Percentiles rank a stretch among this genome's conserved stretches.
Evolutionary conservation across 1,284 basidiomycete species (phyloP).

Genomic region (Irpex lacteus): DNA sequence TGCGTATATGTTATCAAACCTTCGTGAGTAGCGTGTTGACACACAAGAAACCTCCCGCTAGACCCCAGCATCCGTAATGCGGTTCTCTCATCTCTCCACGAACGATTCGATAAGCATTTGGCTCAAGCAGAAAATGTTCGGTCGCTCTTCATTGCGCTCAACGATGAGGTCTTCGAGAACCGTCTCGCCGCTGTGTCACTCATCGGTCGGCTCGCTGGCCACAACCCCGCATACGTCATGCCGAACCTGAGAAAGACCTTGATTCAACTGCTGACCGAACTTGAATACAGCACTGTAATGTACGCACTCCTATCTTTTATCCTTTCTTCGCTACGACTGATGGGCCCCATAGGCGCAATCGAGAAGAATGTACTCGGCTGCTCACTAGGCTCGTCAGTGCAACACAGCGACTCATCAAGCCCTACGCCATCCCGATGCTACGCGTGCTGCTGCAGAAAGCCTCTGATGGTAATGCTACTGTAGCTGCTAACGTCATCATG

Average conservation of each 20-base stretch:
- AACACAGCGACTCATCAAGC: constrained; percentile 92
- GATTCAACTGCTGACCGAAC: constrained; percentile 94
- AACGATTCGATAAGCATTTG: constrained; percentile 97
- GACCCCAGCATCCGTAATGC: constrained; percentile 85
- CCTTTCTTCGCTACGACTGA: constrained; percentile 8
- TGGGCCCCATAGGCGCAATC: constrained; percentile 57
- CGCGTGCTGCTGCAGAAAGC: constrained; percentile 89
- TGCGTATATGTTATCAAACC: constrained; percentile 31
- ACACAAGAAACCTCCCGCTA: constrained; percentile 26
- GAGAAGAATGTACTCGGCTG: constrained; percentile 91
- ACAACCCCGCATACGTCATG: constrained; percentile 99
- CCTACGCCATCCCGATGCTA: constrained; percentile 96
- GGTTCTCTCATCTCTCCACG: constrained; percentile 89
- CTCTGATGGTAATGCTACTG: constrained; percentile 80
- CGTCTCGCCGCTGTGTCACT: constrained; percentile 88
- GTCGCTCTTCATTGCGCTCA: constrained; percentile 96
- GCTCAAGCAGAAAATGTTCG: constrained; percentile 98
- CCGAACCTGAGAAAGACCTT: constrained; percentile 94
- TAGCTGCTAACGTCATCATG: constrained; percentile 91
- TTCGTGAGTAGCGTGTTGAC: background rate
- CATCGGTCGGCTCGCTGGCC: constrained; percentile 91
- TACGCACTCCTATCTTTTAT: constrained; percentile 27
- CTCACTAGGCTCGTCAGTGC: constrained; percentile 87
- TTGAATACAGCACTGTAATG: constrained; percentile 94
- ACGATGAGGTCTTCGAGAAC: constrained; percentile 96